Evolutionary conservation across 2,329 filamentous ascomycete species (phyloP).

Genomic region (Cordyceps pruinosa): DNA sequence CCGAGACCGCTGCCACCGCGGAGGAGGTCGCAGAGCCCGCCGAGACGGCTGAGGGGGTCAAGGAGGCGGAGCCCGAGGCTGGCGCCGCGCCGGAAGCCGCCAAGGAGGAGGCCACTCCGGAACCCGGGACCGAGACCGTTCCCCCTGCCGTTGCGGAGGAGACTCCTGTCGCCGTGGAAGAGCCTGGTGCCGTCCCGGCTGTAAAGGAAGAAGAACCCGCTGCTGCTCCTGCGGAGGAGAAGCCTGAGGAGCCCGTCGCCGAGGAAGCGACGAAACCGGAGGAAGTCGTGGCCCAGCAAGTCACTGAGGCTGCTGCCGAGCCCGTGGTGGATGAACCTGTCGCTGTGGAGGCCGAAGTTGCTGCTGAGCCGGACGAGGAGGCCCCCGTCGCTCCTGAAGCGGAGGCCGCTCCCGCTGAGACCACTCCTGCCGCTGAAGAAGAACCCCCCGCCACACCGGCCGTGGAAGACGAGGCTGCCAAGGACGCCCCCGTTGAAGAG

Average conservation of each 20-base stretch:
- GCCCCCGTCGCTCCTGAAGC: too few relatives aligned
- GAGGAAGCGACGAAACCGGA: too few relatives aligned
- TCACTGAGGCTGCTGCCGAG: not conserved
- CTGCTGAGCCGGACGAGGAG: not conserved
- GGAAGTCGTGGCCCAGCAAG: too few relatives aligned
- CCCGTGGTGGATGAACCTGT: not conserved
- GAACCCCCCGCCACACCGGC: not conserved
- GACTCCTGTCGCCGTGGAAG: too few relatives aligned
- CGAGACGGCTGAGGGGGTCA: slow-evolving; percentile 9
- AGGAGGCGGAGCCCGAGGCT: slow-evolving; percentile 12
- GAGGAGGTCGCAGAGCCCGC: slow-evolving; percentile 11
- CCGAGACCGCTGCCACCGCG: not conserved
- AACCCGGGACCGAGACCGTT: too few relatives aligned
- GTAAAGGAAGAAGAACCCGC: slow-evolving; percentile 13
- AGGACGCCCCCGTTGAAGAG: too few relatives aligned
- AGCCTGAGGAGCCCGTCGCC: too few relatives aligned
- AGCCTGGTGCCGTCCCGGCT: too few relatives aligned
- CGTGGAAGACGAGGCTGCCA: not conserved
- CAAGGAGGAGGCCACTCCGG: slow-evolving; percentile 5
- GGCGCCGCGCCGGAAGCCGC: slow-evolving; percentile 14
- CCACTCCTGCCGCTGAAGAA: not conserved
- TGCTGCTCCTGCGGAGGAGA: too few relatives aligned
- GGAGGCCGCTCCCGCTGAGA: slow-evolving; percentile 18
- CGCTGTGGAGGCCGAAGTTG: too few relatives aligned
- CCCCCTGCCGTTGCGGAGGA: not conserved